Conservation (phyloP, 2,329 filamentous ascomycete genomes). For the Pyrenophora seminiperda region DNA sequence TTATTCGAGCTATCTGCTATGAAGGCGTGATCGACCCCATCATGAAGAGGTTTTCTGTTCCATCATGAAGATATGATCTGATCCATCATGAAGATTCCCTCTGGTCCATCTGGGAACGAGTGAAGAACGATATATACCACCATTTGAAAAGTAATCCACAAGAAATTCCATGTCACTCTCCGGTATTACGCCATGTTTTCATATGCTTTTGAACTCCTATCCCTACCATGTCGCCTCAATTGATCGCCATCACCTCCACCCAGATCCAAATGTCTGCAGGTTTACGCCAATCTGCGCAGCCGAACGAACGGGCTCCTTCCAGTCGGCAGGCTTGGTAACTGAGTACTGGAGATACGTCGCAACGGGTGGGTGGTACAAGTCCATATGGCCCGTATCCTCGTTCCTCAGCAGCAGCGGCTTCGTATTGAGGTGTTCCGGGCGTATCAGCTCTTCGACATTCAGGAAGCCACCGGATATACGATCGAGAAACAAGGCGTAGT, state of each 20-base stretch:
- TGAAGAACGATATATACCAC: too few species aligned
- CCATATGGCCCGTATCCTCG: conserved; percentile 26
- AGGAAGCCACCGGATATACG: conserved; percentile 53
- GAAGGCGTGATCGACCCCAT: too few species aligned
- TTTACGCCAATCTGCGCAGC: conserved; percentile 23
- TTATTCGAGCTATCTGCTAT: too few species aligned
- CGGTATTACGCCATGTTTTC: too few species aligned
- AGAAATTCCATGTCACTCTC: too few species aligned
- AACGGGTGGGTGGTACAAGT: conserved; percentile 31
- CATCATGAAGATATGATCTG: too few species aligned
- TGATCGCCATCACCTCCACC: conserved; percentile 7
- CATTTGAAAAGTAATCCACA: too few species aligned
- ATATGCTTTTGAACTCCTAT: too few species aligned
- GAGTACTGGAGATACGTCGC: conserved; percentile 41
- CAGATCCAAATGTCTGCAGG: neutral
- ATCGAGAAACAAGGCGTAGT: conserved; percentile 46
- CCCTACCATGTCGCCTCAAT: too few species aligned
- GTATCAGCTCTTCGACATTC: conserved; percentile 35
- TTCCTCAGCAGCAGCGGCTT: conserved; percentile 25
- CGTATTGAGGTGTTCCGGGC: conserved; percentile 41
- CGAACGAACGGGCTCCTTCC: conserved; percentile 29
- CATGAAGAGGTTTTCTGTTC: too few species aligned
- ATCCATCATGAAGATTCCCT: too few species aligned
- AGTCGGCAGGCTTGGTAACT: conserved; percentile 39
- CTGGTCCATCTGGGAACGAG: too few species aligned